Base-by-base conservation (phyloP, 768 basidiomycete genomes). In the Termitomyces sp. region DNA sequence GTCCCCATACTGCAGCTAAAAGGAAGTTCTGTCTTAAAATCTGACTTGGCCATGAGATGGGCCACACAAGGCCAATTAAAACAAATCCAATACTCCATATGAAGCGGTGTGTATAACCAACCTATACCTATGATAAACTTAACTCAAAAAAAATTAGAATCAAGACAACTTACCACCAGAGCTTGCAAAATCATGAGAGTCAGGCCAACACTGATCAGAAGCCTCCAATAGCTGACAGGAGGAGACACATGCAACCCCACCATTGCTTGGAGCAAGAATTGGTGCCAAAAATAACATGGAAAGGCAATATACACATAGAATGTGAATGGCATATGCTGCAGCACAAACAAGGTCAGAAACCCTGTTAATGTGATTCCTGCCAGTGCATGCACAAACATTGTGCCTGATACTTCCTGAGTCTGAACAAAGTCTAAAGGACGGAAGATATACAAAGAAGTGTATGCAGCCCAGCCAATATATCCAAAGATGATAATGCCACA, bases 391-490 rank as follows among this genome's bases (percentile, higher is more conserved):
- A 69, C 26, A 37, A 62, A 16, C 24, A 34, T 30, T 46, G 24
- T 33, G 49, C 51, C 36, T n/a, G 34, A 46, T 16, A 44, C 20
- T 20, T 58, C 8, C 39, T 10, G 10, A 37, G 22, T 10, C 6
- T 42, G 6, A 24, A 40, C 37, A 43, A 36, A 53, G 20, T 75
- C 73, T 22, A 67, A 59, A 9, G 80, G 75, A 30, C 81, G 74
- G 53, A 88, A 71, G 6, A 91, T 76, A 42, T 77, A 84, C 4
- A 84, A 68, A 0, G 85, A 82, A 6, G 83, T 76, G 69, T 83
- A 92, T 1, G 83, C 84, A 18, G 83, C 83, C 89, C 91, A 95
- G 51, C 90, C 90, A 3, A 79, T 69, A 69, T 95, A 94, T 0
- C 89, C 91, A 7, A 78, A 66, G 1, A 80, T 80, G 49, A 93